phyloP scores from a whole-genome alignment of 495 filamentous ascomycete species.

The Elaphomyces granulatus region DNA sequence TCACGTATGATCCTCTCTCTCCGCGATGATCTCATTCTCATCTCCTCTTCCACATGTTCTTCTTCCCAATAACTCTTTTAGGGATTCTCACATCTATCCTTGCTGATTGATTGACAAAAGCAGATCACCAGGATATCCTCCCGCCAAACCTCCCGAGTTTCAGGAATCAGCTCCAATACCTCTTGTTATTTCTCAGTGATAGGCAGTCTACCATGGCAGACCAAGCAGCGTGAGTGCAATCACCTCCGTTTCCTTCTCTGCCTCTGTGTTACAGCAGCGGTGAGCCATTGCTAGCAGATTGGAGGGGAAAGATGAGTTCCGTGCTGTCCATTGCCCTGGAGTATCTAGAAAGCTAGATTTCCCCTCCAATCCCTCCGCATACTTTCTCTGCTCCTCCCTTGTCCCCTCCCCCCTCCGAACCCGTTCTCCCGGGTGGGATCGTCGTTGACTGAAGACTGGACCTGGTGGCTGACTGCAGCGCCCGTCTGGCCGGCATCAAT shows the following conservation, averaged over 20 bases:
- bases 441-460: conserved; percentile 28
- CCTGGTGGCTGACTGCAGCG: conserved; percentile 55
- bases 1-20: too few species aligned
- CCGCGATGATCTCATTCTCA: too few species aligned
- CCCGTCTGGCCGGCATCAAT: conserved; percentile 75
- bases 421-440: neutral
- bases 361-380: conserved; percentile 1
- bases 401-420: neutral
- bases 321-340: conserved; percentile 7
- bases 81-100: too few species aligned
- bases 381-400: neutral
- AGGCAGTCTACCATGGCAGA: conserved; percentile 34
- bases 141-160: too few species aligned
- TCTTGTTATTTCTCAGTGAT: too few species aligned
- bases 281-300: too few species aligned
- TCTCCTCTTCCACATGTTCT: too few species aligned
- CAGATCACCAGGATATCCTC: too few species aligned
- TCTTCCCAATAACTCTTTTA: too few species aligned
- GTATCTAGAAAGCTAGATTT: conserved; percentile 3
- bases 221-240: conserved; percentile 43
- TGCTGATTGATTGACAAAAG: too few species aligned
- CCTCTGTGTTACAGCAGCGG: conserved; percentile 1
- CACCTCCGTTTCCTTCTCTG: conserved; percentile 5
- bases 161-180: too few species aligned
- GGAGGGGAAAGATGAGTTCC: too few species aligned